Base-by-base conservation (phyloP, 768 basidiomycete genomes). In the Russula lepida region DNA sequence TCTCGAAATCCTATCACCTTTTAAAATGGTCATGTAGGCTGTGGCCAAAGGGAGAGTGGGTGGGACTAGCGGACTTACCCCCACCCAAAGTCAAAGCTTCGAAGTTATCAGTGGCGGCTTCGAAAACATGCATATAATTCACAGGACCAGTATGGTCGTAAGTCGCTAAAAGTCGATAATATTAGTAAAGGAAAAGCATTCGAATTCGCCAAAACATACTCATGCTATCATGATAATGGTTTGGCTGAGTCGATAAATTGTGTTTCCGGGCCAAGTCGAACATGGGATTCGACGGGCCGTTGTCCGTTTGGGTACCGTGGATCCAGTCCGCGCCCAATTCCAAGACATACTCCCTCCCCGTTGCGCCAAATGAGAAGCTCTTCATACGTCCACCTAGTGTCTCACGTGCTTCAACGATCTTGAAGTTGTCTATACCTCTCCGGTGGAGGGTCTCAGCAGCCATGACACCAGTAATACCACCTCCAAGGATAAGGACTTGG, bases 371-470 rank as follows among this genome's bases (percentile, higher is more conserved):
- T 0, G 69, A 41, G 44, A 70, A 69, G 59, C 76, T 76, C 63
- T 73, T 77, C 78, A 87, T 77, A 13, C 86, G 77, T 28, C 85
- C 86, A 2, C 86, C 86, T 0, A 87, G 75, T 66, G 80, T 79
- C 23, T 68, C 58, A n/a, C 79, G 75, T 1, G 78, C 86, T 58
- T 88, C 86, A 23, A 88, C 67, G 50, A 88, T 75, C 56, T 84
- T 68, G 67, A 84, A 85, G 67, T 84, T 75, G n/a, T 77, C 63
- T 64, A 85, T 76, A 5, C 81, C 82, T 25, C 76, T 71, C 50
- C 78, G 70, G 49, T 84, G 76, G 8, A 86, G 74, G 0, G 83
- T 80, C 30, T 81, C 78, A 13, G 86, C 86, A 11, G 85, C 84
- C 37, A 83, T 83, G 21, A 86, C 73, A 11, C 86, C 86, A 5